Evolutionary conservation across 2,329 filamentous ascomycete genomes (phyloP), one percentile per base, ranked within the genome.

Genomic region (Colletotrichum sp.): DNA sequence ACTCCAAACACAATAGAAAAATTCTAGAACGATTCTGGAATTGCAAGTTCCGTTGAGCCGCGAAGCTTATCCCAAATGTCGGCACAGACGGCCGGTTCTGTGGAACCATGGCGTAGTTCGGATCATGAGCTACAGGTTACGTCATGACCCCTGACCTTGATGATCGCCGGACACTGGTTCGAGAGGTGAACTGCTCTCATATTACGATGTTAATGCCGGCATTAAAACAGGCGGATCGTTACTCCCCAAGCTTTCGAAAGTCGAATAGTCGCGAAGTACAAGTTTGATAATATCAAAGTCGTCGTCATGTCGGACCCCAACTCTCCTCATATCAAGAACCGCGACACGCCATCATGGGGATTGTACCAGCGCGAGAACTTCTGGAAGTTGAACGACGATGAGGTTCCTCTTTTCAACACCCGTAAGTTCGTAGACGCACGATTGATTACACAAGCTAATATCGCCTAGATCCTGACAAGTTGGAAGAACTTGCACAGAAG

Each of bases 401-500:
- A 79, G 18, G 76, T 79, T n/a, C 77, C 78, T 21, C 71, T 69
- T 2, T 81, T 80, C 69, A 80, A 80, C 13, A 80, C 76, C 28
- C 78, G 79, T 80, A 18, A 67, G 79, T 66, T 5, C 21, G 3
- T 26, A 13, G 14, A 36, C 3, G 14, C 8, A 14, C 8, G 4
- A 14, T 6, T 63, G 12, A 13, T 8, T 5, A 24, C n/a, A 10
- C 7, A 43, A 6, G 7, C 43, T 75, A 34, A 75, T 32, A 18
- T 10, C n/a, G 5, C 38, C n/a, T 24, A 88, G 88, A 92, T 30
- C 91, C 91, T 0, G 87, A 84, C 69, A 89, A 90, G 70, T 86
- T 93, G n/a, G 90, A 93, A 82, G 86, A 89, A 62, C 84, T 88
- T 18, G 91, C 91, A 18, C 87, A 88, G 78, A 83, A 90, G 76